Evolutionary conservation across 1,284 basidiomycete genomes (phyloP).

Genomic region (Amylostereum areolatum): DNA sequence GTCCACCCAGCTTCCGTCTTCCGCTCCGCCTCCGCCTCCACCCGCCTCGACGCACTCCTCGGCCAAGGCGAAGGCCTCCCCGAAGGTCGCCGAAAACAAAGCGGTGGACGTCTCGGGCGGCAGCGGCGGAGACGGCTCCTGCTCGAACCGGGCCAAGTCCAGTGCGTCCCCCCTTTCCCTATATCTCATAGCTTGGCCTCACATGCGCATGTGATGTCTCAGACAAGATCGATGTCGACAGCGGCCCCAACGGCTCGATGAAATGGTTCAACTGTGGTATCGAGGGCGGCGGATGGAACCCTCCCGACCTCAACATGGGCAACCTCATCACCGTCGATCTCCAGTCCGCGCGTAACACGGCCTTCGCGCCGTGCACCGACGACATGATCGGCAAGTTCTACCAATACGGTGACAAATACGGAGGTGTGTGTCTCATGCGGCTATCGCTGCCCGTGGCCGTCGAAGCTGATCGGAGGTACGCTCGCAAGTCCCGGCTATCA

Average conservation of each 20-base stretch:
- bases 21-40: background rate
- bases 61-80: constrained; percentile 16
- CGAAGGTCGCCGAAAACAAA: constrained; percentile 15
- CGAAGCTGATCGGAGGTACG: no score
- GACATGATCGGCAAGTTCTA: constrained; percentile 46
- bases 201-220: no score
- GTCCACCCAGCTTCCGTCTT: background rate
- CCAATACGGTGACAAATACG: constrained; percentile 48
- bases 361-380: constrained; percentile 46
- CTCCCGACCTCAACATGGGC: constrained; percentile 48
- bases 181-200: no score
- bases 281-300: constrained; percentile 52
- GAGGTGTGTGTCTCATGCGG: constrained; percentile 29
- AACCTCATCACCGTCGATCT: constrained; percentile 53
- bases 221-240: constrained; percentile 30
- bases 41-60: background rate
- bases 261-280: constrained; percentile 81
- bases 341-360: constrained; percentile 41
- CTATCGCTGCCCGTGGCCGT: no score
- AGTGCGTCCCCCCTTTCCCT: no score
- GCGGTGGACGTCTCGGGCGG: no score
- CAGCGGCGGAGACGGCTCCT: no score
- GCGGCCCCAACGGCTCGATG: constrained; percentile 70
- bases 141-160: no score
- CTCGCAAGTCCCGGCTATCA: constrained; percentile 53